Evolutionary conservation across 192 early-diverging fungal species (phyloP), one percentile per base, ranked within the genome.

Genomic region (Backusella tuberculispora): DNA sequence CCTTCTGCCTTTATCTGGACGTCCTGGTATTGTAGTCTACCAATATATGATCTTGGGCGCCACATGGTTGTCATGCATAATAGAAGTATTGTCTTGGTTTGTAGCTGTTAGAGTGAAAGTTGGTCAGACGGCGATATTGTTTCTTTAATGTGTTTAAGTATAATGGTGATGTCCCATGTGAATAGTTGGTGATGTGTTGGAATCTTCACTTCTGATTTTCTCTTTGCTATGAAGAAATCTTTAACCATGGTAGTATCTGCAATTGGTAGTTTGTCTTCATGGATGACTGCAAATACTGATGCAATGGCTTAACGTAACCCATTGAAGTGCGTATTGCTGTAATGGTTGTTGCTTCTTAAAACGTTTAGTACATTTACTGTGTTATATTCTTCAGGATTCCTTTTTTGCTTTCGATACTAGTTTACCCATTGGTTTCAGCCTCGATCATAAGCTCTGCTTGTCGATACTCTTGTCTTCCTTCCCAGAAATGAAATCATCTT

Each of bases 21-120:
- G 6, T 70, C 29, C 7, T 24, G 5, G 10, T 24, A 70, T 47
- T 70, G 68, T 4, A 48, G 45, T 0, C 68, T 9, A 6, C 44
- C 68, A 9, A 70, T 19, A 13, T 70, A 34, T 42, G 40, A 42
- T 41, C 66, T 12, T 1, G 66, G 66, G 14, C 66, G 13, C 66
- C 66, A 67, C 66, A 67, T 67, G 5, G 66, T 67, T 4, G 37
- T 17, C n/a, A 67, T n/a, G 17, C 8, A 67, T 9, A 67, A 19
- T 0, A 67, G 17, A 0, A 67, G 4, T 12, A 45, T 42, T 5
- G 66, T 67, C 0, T 67, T 67, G 0, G 13, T 13, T 67, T 67
- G 13, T 19, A 67, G 21, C 14, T 67, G 13, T 43, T 60, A 10
- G 19, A 63, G 26, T 34, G 29, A 34, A 34, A 34, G 2, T 34